These are phyloP conservation scores for Lipomyces mesembrius DNA, from an alignment of 805 yeast genomes.

Conservation along the genomic window DNA sequence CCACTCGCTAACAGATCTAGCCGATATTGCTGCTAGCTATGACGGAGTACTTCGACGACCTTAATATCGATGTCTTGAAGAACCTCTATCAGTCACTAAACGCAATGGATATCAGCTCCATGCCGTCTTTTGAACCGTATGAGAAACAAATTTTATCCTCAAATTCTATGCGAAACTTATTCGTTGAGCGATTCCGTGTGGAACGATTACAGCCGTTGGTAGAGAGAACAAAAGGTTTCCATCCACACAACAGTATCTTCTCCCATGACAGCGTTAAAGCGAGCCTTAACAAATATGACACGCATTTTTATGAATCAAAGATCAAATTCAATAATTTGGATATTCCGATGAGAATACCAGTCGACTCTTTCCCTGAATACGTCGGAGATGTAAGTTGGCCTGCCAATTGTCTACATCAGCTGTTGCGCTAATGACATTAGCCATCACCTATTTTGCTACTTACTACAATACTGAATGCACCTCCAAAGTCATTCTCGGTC, in stretches of 20 bases:
- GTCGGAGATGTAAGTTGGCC: constrained; percentile 43
- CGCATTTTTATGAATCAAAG: constrained; percentile 44
- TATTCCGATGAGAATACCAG: constrained; percentile 45
- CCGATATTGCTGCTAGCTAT: constrained; percentile 61
- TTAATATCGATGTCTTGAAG: constrained; percentile 38
- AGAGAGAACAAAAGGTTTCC: background rate
- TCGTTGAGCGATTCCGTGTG: constrained; percentile 40
- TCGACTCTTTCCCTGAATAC: constrained; percentile 42
- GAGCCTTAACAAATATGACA: constrained; percentile 33
- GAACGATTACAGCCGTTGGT: background rate
- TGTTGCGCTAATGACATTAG: background rate
- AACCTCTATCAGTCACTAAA: constrained; percentile 43
- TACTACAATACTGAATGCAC: constrained; percentile 2
- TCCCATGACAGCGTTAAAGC: background rate
- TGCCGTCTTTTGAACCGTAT: constrained; percentile 42
- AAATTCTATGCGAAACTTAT: constrained; percentile 39
- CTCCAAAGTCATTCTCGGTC: constrained; percentile 27
- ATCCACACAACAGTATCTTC: background rate
- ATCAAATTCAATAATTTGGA: constrained; percentile 41
- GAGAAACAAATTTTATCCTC: constrained; percentile 42
- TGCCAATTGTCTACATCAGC: constrained; percentile 38
- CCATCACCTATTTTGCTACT: constrained; percentile 1
- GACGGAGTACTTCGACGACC: constrained; percentile 51
- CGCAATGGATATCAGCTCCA: constrained; percentile 40
- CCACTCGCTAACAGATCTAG: constrained; percentile 10